A percentile compares a stretch with the other conserved stretches of the same genome.
Evolutionary conservation across 2,329 filamentous ascomycete genomes (phyloP).

Genomic region (Cordyceps militaris): DNA sequence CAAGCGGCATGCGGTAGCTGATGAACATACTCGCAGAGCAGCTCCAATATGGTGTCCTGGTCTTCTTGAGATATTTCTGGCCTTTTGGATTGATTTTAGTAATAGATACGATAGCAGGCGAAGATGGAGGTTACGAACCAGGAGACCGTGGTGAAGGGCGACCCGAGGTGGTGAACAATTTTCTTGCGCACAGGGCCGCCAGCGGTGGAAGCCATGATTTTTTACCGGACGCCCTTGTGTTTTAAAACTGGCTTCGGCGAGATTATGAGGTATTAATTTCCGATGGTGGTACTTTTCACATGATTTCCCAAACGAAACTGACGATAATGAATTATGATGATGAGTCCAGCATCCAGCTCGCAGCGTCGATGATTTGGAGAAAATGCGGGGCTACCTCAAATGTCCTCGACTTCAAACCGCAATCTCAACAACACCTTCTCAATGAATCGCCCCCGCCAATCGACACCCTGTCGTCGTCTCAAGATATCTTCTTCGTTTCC

Average conservation of each 20-base stretch:
- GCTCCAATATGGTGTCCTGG: slow-evolving; percentile 57
- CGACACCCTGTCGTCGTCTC: too few relatives aligned
- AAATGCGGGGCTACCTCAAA: too few relatives aligned
- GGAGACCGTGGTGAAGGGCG: slow-evolving; percentile 52
- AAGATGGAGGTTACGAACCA: slow-evolving; percentile 40
- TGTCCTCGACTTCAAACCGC: too few relatives aligned
- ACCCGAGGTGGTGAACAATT: slow-evolving; percentile 57
- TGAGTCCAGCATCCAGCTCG: too few relatives aligned
- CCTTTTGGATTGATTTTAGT: slow-evolving; percentile 34
- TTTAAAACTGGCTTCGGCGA: not conserved
- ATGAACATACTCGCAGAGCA: slow-evolving; percentile 54
- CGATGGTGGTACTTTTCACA: too few relatives aligned
- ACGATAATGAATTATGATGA: too few relatives aligned
- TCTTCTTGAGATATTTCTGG: slow-evolving; percentile 50
- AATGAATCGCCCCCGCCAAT: too few relatives aligned
- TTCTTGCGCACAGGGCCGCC: slow-evolving; percentile 39
- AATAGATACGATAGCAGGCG: not conserved
- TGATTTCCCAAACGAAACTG: too few relatives aligned
- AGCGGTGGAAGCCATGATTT: slow-evolving; percentile 21
- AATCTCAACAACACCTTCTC: too few relatives aligned
- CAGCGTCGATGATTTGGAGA: too few relatives aligned
- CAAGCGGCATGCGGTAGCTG: slow-evolving; percentile 14
- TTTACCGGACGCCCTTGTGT: not conserved
- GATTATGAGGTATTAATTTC: too few relatives aligned
- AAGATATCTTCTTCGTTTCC: too few relatives aligned